These are phyloP conservation scores for Eimeria necatrix DNA, from an alignment of 169 alveolate species.

Conservation along the genomic window DNA sequence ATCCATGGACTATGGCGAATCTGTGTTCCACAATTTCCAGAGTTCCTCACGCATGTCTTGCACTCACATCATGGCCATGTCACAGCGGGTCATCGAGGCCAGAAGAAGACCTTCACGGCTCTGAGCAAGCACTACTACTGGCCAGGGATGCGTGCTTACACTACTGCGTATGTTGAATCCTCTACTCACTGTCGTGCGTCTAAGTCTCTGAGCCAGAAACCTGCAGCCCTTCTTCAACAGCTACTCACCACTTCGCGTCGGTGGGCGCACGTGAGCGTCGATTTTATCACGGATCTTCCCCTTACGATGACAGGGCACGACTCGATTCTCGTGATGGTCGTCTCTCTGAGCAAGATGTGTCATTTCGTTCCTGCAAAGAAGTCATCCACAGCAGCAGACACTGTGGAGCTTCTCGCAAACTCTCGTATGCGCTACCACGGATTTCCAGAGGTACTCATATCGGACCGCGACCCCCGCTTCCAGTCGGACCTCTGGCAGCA, in stretches of 20 bases:
- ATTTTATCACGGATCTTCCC: neutral
- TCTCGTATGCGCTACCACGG: neutral
- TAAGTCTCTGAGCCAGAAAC: neutral
- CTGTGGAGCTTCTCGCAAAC: neutral
- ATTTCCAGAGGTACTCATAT: too few species aligned
- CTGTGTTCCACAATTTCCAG: neutral
- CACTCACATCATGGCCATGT: neutral
- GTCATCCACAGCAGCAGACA: neutral
- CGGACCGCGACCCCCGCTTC: too few species aligned
- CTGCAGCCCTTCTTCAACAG: neutral
- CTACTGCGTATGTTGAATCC: neutral
- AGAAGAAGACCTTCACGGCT: neutral
- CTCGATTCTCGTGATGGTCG: too few species aligned
- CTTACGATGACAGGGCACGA: too few species aligned
- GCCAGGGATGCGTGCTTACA: neutral
- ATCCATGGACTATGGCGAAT: too few species aligned
- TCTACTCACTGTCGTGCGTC: neutral
- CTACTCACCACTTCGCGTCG: neutral
- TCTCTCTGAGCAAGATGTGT: too few species aligned
- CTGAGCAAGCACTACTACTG: neutral
- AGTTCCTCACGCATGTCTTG: neutral
- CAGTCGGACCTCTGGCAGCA: too few species aligned
- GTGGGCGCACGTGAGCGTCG: neutral
- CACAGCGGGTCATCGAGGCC: constrained; percentile 12
- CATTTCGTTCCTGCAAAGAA: neutral